Percentiles rank a stretch among this genome's conserved stretches.
phyloP scores from a whole-genome alignment of 2,329 filamentous ascomycete genomes.

The Verticillium klebahnii region DNA sequence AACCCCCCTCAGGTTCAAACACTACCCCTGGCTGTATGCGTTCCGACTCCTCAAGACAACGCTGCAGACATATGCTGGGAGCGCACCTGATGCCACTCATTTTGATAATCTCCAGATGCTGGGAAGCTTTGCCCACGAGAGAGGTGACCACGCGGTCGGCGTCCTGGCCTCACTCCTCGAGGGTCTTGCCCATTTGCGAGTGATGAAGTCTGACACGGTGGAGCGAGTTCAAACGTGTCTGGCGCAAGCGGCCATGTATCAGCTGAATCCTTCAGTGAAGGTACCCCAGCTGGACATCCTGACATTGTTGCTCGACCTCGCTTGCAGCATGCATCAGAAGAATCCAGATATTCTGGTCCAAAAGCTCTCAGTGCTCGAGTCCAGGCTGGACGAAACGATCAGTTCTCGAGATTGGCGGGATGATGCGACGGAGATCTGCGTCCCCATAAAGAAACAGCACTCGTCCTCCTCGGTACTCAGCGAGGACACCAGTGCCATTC shows the following conservation, averaged over 20 bases:
- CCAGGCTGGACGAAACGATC: conserved; percentile 53
- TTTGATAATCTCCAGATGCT: conserved; percentile 67
- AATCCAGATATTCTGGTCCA: conserved; percentile 49
- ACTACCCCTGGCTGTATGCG: conserved; percentile 70
- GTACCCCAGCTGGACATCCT: conserved; percentile 65
- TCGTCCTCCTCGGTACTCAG: conserved; percentile 48
- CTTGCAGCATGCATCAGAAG: conserved; percentile 63
- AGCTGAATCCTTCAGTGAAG: conserved; percentile 58
- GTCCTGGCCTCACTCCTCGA: conserved; percentile 64
- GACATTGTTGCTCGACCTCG: conserved; percentile 63
- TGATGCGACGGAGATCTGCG: conserved; percentile 41
- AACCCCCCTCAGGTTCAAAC: conserved; percentile 47
- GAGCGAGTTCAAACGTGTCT: conserved; percentile 69
- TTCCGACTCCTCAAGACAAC: conserved; percentile 71
- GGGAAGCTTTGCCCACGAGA: conserved; percentile 50
- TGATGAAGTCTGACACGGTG: conserved; percentile 59
- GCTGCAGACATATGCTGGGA: conserved; percentile 59
- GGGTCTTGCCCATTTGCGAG: conserved; percentile 63
- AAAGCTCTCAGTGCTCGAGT: conserved; percentile 60
- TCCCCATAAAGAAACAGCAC: conserved; percentile 51
- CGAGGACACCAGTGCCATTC: conserved; percentile 49
- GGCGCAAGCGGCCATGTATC: conserved; percentile 67
- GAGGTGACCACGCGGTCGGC: conserved; percentile 59
- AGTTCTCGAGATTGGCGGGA: conserved; percentile 39
- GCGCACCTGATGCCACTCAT: conserved; percentile 56